phyloP scores from a whole-genome alignment of 495 filamentous ascomycete genomes.

The Talaromyces nanjingensis region DNA sequence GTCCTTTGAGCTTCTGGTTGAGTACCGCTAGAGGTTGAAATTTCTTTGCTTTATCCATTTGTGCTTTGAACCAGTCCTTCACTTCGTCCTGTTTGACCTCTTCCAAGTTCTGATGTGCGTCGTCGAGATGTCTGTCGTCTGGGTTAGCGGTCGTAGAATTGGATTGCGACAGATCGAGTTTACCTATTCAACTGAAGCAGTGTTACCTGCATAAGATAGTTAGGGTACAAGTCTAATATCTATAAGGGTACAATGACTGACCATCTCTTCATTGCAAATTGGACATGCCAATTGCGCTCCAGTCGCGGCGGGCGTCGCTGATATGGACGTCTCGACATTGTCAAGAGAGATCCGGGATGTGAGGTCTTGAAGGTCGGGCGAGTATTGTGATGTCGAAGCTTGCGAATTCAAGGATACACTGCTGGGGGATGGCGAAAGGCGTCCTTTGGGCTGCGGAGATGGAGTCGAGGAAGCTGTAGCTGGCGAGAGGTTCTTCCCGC shows the following conservation, averaged over 20 bases:
- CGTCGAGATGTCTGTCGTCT: conserved; percentile 75
- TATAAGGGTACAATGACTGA: conserved; percentile 19
- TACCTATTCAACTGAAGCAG: conserved; percentile 88
- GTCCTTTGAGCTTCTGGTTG: conserved; percentile 94
- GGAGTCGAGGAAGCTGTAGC: conserved; percentile 58
- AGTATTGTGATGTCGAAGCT: conserved; percentile 52
- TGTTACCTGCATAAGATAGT: conserved; percentile 57
- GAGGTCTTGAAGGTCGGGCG: conserved; percentile 51
- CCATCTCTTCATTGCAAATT: conserved; percentile 97
- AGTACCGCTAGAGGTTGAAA: conserved; percentile 89
- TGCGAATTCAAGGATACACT: conserved; percentile 56
- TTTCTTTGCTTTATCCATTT: conserved; percentile 90
- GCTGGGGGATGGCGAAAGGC: conserved; percentile 54
- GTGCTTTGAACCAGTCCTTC: conserved; percentile 95
- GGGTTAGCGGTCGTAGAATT: neutral
- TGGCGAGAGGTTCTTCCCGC: conserved; percentile 67
- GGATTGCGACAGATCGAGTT: conserved; percentile 1
- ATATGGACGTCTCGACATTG: conserved; percentile 40
- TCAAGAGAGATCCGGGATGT: conserved; percentile 51
- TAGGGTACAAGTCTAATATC: conserved; percentile 13
- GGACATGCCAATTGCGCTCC: conserved; percentile 74
- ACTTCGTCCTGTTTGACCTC: conserved; percentile 92
- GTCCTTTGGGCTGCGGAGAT: conserved; percentile 48
- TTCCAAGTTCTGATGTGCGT: conserved; percentile 87
- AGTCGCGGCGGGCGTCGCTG: conserved; percentile 45